Evolutionary conservation across 2,329 filamentous ascomycete genomes (phyloP).

Genomic region (Fusarium concolor): DNA sequence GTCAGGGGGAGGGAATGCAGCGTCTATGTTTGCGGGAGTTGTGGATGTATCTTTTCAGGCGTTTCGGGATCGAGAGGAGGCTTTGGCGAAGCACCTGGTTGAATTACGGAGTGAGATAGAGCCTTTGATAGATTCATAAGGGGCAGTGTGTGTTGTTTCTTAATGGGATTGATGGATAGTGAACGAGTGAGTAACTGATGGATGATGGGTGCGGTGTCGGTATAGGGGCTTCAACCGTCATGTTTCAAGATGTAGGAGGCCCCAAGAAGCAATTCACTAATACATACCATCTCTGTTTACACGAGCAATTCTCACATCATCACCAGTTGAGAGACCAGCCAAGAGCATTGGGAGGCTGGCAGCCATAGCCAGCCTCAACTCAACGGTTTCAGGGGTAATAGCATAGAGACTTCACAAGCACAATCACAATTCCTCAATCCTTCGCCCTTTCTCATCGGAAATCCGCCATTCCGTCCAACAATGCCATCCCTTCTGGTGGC

Average conservation of each 20-base stretch:
- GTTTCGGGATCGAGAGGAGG: conserved; percentile 51
- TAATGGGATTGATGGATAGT: background rate
- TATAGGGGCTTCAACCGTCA: conserved; percentile 16
- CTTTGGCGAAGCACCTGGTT: conserved; percentile 49
- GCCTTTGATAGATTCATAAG: conserved; percentile 46
- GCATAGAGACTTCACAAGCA: background rate
- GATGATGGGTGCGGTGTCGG: background rate
- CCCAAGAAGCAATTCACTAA: conserved; percentile 30
- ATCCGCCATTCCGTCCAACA: background rate
- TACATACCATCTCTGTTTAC: conserved; percentile 16
- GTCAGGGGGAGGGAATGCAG: conserved; percentile 39
- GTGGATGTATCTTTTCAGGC: conserved; percentile 49
- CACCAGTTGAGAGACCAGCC: background rate
- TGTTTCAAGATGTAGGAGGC: background rate
- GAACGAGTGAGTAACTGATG: background rate
- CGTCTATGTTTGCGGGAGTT: conserved; percentile 51
- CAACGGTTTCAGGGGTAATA: conserved; percentile 15
- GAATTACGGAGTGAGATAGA: conserved; percentile 52
- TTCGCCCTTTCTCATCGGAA: background rate
- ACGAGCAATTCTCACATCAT: background rate
- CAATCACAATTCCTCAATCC: conserved; percentile 1
- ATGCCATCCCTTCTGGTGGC: background rate
- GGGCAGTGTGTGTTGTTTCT: background rate
- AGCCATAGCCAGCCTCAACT: background rate
- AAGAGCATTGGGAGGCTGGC: background rate